Evolutionary conservation across 768 basidiomycete genomes (phyloP), one percentile per base, ranked within the genome.

Genomic region (Amylocystis lapponica): DNA sequence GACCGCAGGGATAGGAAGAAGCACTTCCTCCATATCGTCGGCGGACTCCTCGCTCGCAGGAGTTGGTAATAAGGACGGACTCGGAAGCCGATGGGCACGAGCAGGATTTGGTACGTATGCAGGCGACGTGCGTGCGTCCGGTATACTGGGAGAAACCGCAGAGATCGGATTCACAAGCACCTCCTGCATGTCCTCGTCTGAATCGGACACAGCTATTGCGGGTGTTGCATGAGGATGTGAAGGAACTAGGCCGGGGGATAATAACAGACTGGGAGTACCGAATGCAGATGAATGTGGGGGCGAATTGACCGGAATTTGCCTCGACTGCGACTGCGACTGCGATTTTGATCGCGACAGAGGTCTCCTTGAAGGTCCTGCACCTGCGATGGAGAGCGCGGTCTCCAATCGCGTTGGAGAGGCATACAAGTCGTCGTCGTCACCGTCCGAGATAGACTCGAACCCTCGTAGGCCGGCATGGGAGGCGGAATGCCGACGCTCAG

Each of bases 351-450:
- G n/a, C n/a, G n/a, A n/a, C n/a, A n/a, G n/a, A n/a, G n/a, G n/a
- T 16, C 43, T 36, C 27, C 43, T 45, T 3, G 43, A 16, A 12
- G 69, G 67, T 5, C 71, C 70, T 7, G 81, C 71, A 40, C 80
- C 80, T 14, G 77, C 86, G 32, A 87, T 78, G 9, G 83, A 72
- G 22, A 87, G 60, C 1, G 74, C 79, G 1, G 82, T 83, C 52
- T 81, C 80, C n/a, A 86, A 62, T 16, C 80, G 70, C 17, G 71
- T 70, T 1, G 74, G 79, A 2, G 73, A 71, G 25, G 71, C 63
- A 19, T 71, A 71, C 16, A 76, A 60, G 38, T 79, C 75, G 7
- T 76, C 71, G 26, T 70, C 69, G 12, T 66, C 64, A 14, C 41
- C 55, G 31, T 46, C 2, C 12, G 36, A n/a, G 13, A 36, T 31